These are phyloP conservation scores for Russula sp. DNA, from an alignment of 768 basidiomycete species.

Conservation along the genomic window DNA sequence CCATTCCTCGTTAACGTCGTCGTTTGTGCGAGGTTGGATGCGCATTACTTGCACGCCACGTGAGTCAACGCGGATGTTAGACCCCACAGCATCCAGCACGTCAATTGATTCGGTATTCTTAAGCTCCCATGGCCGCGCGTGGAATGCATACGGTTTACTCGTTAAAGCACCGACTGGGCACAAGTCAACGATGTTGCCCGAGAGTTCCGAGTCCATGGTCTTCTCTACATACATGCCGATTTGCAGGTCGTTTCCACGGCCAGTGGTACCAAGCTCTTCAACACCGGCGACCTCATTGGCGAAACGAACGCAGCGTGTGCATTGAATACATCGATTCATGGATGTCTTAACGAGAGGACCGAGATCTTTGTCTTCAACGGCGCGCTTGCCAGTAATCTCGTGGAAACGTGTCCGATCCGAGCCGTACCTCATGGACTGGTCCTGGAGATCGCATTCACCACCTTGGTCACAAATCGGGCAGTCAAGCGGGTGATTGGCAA, in stretches of 20 bases:
- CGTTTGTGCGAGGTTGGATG: constrained; percentile 91
- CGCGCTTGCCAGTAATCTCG: constrained; percentile 96
- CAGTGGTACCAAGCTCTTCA: constrained; percentile 94
- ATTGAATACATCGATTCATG: constrained; percentile 99
- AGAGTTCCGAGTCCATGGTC: constrained; percentile 95
- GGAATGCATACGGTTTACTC: constrained; percentile 97
- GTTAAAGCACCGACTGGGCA: constrained; percentile 98
- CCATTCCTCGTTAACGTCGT: constrained; percentile 99
- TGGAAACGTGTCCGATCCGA: constrained; percentile 97
- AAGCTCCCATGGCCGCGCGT: constrained; percentile 96
- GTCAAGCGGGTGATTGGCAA: constrained; percentile 96
- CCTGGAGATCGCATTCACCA: constrained; percentile 97
- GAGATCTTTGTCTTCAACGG: constrained; percentile 96
- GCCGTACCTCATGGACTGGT: constrained; percentile 99
- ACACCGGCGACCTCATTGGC: constrained; percentile 99
- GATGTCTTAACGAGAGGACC: constrained; percentile 97
- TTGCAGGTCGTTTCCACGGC: constrained; percentile 96
- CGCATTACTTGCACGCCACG: constrained; percentile 96
- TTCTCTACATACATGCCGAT: constrained; percentile 98
- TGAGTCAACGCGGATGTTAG: constrained; percentile 94
- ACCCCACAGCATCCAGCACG: constrained; percentile 91
- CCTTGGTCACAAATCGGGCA: constrained; percentile 99
- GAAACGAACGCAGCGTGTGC: constrained; percentile 97
- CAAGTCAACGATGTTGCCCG: constrained; percentile 94
- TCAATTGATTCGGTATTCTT: constrained; percentile 97